Base-by-base conservation (phyloP, 352 stramenopile species). In the Detonula confervacea region DNA sequence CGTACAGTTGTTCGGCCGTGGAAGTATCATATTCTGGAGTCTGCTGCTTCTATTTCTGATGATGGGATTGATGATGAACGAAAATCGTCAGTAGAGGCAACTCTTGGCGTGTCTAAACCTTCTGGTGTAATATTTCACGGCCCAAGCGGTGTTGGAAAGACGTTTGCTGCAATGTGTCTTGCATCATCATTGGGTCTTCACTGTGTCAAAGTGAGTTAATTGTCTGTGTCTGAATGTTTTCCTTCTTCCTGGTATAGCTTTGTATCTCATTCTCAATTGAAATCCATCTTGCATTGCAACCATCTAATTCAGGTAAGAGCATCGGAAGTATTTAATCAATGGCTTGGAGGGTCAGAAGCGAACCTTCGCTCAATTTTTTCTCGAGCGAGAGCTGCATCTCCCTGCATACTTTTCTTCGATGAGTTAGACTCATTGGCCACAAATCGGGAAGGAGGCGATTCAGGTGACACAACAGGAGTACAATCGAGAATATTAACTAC, bases 331-430 rank as follows among this genome's bases (percentile, higher is more conserved):
- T 85, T 94, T 51, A 88, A 91, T 52, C 88, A 92, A 52, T 94
- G 87, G 85, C 67, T 94, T 7, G 87, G 89, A 51, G 89, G 87
- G 20, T 94, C 89, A 1, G 87, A 94, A 57, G 86, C 85, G 60
- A 66, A 77, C 5, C 54, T 93, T n/a, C 79, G 88, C 24, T 91
- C 88, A 14, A 78, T 93, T 18, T 93, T 93, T 82, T 68, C 77
- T 24, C 64, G 85, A 72, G 89, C 89, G 11, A 72, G 89, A 65
- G 52, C 82, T 62, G 87, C 86, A 29, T 79, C 84, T 18, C 97
- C 95, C 29, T 99, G 95, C 88, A 97, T 99, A 73, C 84, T 99
- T 6, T 99, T 99, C 89, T 99, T 99, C 79, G 98, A 99, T 91
- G 97, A 99, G 85, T 89, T 99, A 47, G 98, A 99, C 88, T 98